Base-by-base conservation (phyloP, 441 rosid species). In the Aquilaria agallochum region DNA sequence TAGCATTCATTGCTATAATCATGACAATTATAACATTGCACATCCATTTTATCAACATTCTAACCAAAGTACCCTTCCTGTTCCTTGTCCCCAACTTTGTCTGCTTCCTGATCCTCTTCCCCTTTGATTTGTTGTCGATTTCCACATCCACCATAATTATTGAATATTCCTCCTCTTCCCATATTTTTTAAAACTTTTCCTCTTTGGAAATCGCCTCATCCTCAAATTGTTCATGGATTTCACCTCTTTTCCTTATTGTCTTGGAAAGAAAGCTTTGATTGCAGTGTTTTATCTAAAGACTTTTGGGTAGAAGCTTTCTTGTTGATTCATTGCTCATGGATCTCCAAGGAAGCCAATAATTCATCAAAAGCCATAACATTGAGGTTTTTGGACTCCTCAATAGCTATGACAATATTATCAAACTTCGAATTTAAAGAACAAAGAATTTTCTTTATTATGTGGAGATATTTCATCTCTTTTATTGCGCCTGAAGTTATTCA, bases 321-420 rank as follows among this genome's bases (percentile, higher is more conserved):
- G 12, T 46, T 46, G 49, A 46, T 46, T 46, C 12, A 12, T 46
- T 46, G 8, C 49, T 46, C 49, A 46, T 8, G 49, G 12, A 46
- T 46, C 49, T 46, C 49, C 49, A 46, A 7, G 12, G 49, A 46
- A 46, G 49, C 1, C 12, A 46, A 46, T 31, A 54, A 54, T 15
- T 54, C 58, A 27, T 31, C 64, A 3, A 60, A 6, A 3, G 32
- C 12, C 12, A 60, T 48, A 2, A 9, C n/a, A 4, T 34, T 31
- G 2, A 60, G 7, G 44, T 60, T 44, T 3, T 60, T 60, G 12
- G 64, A 60, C 3, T 60, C 64, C 33, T 60, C 31, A 11, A 60
- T 50, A 9, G 2, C 12, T 2, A 31, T 30, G 7, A 60, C 64
- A 1, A 60, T n/a, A 48, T 20, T 20, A 20, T 20, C 27, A 20